Evolutionary conservation across 139 green algal genomes (phyloP).

Genomic region (Auxenochlorella pyrenoidosa): DNA sequence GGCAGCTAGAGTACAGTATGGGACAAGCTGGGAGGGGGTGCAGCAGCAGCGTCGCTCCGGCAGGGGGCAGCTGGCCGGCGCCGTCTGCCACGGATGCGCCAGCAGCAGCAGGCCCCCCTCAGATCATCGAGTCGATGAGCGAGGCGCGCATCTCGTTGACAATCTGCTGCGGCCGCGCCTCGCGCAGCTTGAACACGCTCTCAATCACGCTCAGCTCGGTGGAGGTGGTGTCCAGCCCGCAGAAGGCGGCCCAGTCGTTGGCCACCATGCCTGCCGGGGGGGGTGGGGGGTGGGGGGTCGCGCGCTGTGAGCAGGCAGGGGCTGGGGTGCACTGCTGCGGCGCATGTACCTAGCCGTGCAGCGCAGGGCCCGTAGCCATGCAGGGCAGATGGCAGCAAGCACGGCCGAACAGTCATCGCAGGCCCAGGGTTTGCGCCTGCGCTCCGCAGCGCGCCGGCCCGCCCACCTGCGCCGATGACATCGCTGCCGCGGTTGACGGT

Average conservation of each 20-base stretch:
- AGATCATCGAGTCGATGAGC: constrained; percentile 93
- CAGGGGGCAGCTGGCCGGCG: too few species aligned
- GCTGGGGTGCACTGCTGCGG: neutral
- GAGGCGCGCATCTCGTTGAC: constrained; percentile 91
- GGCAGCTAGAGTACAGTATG: too few species aligned
- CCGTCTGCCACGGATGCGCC: too few species aligned
- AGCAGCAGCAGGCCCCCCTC: constrained; percentile 34
- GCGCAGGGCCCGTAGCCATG: neutral
- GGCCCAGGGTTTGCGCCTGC: too few species aligned
- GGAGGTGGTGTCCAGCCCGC: constrained; percentile 95
- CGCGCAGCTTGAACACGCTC: constrained; percentile 93
- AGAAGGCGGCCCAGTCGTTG: constrained; percentile 98
- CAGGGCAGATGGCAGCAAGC: neutral
- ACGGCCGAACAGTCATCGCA: neutral
- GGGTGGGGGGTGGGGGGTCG: too few species aligned
- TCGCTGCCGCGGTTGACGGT: constrained; percentile 97
- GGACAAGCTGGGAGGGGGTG: too few species aligned
- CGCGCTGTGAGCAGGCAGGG: neutral
- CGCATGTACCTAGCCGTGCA: too few species aligned
- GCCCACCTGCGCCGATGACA: constrained; percentile 80
- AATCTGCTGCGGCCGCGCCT: constrained; percentile 83
- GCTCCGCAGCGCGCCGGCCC: neutral
- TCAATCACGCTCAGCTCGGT: constrained; percentile 98
- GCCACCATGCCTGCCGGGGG: constrained; percentile 28
- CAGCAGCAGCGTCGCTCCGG: too few species aligned